Base-by-base conservation (phyloP, 2,329 filamentous ascomycete species). In the Cordyceps javanica region DNA sequence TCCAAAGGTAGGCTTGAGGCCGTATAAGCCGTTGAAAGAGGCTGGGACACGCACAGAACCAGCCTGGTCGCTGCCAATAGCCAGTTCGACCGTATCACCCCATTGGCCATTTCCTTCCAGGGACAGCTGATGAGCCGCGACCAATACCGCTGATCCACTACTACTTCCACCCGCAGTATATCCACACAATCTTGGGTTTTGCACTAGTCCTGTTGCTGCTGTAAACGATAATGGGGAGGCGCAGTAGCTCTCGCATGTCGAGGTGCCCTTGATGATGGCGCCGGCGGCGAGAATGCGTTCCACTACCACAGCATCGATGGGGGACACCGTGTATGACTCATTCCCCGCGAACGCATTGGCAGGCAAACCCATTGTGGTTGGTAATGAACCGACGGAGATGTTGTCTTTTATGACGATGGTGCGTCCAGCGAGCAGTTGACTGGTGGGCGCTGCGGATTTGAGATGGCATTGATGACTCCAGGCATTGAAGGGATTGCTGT, bases 1-100 rank as follows among this genome's bases (percentile, higher is more conserved):
- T 1, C 73, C 72, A 63, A 69, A 70, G 0, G 73, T 74, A 3
- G 73, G 71, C 57, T 75, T 75, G 8, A 74, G 63, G 2, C 73
- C 72, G 42, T 68, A 69, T 14, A 71, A 62, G 5, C 69, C 69
- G 34, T 61, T 66, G 60, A 61, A 70, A 5, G 59, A 64, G 11
- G 69, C 68, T 13, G 69, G 69, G 30, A 70, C 66, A 3, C 69
- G 62, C 21, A 71, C 64, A 2, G 67, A 70, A 6, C 69, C 69
- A 10, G 65, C 68, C 52, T 70, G 69, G 46, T 71, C 69, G 39
- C 63, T 64, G 11, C 68, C 68, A 13, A 70, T 63, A 7, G 63
- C 68, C 25, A 69, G 36, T 14, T 70, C 63, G 0, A 60, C 63
- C 3, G 58, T 62, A 16, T 62, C 61, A 3, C 61, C 64, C 38